Evolutionary conservation across 495 filamentous ascomycete genomes (phyloP).

Genomic region (Rostrohypoxylon terebratum): DNA sequence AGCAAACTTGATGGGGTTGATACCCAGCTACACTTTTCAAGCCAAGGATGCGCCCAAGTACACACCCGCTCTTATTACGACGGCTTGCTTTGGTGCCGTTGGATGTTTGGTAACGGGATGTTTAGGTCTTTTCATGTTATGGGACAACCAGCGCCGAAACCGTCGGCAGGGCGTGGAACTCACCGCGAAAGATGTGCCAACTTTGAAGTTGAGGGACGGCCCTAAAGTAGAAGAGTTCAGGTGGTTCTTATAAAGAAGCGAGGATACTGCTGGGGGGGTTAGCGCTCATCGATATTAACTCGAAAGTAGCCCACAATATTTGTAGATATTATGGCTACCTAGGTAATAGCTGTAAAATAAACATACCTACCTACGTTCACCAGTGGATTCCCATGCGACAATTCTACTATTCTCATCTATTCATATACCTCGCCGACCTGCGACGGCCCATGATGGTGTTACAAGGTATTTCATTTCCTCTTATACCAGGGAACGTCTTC

Average conservation of each 20-base stretch:
- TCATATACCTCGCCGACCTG: too few relatives aligned
- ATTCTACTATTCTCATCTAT: too few relatives aligned
- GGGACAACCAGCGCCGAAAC: constrained; percentile 76
- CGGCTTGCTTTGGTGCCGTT: constrained; percentile 75
- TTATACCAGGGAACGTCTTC: not conserved
- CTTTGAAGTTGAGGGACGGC: constrained; percentile 74
- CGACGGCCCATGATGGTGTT: too few relatives aligned
- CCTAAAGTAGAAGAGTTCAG: constrained; percentile 72
- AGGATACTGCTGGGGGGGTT: not conserved
- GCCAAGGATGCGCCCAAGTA: constrained; percentile 77
- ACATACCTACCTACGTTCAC: not conserved
- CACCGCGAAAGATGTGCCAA: constrained; percentile 74
- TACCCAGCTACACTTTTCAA: constrained; percentile 80
- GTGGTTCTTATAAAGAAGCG: constrained; percentile 68
- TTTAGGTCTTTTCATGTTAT: constrained; percentile 75
- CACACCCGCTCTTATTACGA: constrained; percentile 77
- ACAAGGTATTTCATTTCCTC: too few relatives aligned
- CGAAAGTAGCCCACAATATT: not conserved
- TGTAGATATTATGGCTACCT: not conserved
- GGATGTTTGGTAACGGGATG: constrained; percentile 68
- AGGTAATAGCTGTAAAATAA: not conserved
- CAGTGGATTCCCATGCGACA: too few relatives aligned
- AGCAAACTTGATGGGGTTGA: constrained; percentile 85
- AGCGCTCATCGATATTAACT: not conserved
- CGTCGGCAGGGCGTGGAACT: constrained; percentile 68